Evolutionary conservation across 83 land plant species (phyloP).

Genomic region (Picea abies): DNA sequence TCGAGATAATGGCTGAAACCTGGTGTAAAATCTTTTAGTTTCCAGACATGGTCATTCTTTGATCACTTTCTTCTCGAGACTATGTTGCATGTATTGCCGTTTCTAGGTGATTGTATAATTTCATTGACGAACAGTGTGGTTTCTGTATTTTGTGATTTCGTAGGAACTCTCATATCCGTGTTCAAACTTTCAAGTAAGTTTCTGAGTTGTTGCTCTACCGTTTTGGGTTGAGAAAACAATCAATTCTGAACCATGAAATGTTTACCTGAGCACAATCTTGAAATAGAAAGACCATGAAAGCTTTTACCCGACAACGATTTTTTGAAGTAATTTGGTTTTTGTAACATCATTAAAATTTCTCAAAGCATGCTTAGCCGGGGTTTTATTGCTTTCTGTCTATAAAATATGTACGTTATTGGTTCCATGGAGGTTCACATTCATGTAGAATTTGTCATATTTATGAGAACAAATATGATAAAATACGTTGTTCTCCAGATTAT

Average conservation of each 20-base stretch:
- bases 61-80: neutral
- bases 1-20: neutral
- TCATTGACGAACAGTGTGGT: neutral
- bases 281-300: neutral
- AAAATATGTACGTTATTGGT: too few relatives aligned
- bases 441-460: too few relatives aligned
- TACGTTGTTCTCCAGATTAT: too few relatives aligned
- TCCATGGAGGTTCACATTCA: too few relatives aligned
- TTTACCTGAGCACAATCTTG: neutral
- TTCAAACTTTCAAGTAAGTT: neutral
- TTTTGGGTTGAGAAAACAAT: neutral
- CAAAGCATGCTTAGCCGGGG: too few relatives aligned
- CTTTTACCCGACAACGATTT: too few relatives aligned
- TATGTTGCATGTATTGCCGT: neutral
- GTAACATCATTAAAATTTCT: too few relatives aligned
- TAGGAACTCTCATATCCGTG: neutral
- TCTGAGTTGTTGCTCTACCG: neutral
- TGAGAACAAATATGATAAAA: too few relatives aligned
- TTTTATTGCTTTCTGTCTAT: too few relatives aligned
- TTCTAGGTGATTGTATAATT: neutral
- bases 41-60: neutral
- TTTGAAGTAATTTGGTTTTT: too few relatives aligned
- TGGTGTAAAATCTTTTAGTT: conserved; percentile 1
- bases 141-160: neutral
- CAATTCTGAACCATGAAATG: neutral